Conservation (phyloP, 2,329 filamentous ascomycete species). For the Thielaviopsis cerberus region DNA sequence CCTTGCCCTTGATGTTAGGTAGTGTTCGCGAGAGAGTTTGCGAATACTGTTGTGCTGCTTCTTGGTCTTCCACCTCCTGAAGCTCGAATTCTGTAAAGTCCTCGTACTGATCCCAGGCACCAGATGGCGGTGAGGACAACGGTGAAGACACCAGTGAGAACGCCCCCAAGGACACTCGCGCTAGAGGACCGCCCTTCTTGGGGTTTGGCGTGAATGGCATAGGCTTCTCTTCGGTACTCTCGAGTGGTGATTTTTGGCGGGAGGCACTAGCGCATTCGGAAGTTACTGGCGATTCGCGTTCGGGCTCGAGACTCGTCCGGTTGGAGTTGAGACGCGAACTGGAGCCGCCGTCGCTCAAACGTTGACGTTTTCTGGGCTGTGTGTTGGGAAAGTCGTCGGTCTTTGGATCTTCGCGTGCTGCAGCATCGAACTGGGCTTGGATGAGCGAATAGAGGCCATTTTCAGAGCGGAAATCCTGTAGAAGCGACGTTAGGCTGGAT, state of each 20-base stretch:
- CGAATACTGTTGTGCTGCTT: conserved; percentile 26
- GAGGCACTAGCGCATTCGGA: conserved; percentile 5
- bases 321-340: conserved; percentile 14
- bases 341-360: conserved; percentile 16
- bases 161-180: conserved; percentile 5
- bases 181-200: conserved; percentile 4
- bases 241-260: conserved; percentile 6
- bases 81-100: conserved; percentile 20
- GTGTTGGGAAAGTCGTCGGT: conserved; percentile 11
- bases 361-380: conserved; percentile 16
- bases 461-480: conserved; percentile 51
- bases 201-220: neutral
- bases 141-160: conserved; percentile 29
- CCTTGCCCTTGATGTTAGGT: conserved; percentile 49
- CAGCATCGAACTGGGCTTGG: conserved; percentile 45
- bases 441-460: conserved; percentile 57
- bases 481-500: neutral
- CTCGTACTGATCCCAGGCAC: conserved; percentile 33
- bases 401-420: conserved; percentile 18
- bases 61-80: conserved; percentile 22
- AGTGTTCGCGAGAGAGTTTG: conserved; percentile 16
- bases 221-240: conserved; percentile 1
- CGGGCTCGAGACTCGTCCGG: conserved; percentile 13
- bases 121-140: conserved; percentile 36
- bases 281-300: conserved; percentile 5